These are phyloP conservation scores for Penicillium sp. DNA, from an alignment of 2,329 filamentous ascomycete species.

Conservation along the genomic window DNA sequence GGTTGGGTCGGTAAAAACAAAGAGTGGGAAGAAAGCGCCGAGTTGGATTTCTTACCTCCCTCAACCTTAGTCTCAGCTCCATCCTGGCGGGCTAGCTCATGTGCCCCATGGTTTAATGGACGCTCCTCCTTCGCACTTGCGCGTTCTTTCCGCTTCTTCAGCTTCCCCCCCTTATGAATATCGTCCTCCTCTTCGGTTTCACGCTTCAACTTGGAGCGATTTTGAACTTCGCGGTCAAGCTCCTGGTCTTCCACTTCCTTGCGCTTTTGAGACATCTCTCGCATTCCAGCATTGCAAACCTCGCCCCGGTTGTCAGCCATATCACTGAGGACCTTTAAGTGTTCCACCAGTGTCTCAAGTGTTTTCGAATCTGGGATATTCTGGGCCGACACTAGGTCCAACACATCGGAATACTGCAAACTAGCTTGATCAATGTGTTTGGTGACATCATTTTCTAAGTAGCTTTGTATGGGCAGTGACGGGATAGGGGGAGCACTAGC, in stretches of 20 bases:
- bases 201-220: conserved; percentile 49
- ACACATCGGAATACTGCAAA: conserved; percentile 57
- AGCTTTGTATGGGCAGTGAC: conserved; percentile 44
- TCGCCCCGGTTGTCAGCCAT: conserved; percentile 58
- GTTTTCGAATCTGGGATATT: conserved; percentile 50
- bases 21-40: conserved; percentile 10
- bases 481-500: conserved; percentile 48
- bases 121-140: conserved; percentile 61
- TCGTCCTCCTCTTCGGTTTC: conserved; percentile 48
- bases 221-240: conserved; percentile 49
- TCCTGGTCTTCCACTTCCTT: conserved; percentile 59
- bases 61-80: conserved; percentile 58
- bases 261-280: conserved; percentile 57
- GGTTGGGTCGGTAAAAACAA: conserved; percentile 13
- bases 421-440: conserved; percentile 50
- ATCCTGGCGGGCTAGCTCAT: conserved; percentile 64
- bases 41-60: conserved; percentile 46
- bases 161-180: conserved; percentile 58
- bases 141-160: conserved; percentile 76
- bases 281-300: conserved; percentile 59
- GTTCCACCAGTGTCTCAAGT: conserved; percentile 52
- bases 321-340: conserved; percentile 57
- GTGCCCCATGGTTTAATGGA: conserved; percentile 61
- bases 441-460: conserved; percentile 54
- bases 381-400: conserved; percentile 54